A percentile compares a stretch with the other conserved stretches of the same genome.
Evolutionary conservation across 768 basidiomycete genomes (phyloP).

Genomic region (Boletus sp.): DNA sequence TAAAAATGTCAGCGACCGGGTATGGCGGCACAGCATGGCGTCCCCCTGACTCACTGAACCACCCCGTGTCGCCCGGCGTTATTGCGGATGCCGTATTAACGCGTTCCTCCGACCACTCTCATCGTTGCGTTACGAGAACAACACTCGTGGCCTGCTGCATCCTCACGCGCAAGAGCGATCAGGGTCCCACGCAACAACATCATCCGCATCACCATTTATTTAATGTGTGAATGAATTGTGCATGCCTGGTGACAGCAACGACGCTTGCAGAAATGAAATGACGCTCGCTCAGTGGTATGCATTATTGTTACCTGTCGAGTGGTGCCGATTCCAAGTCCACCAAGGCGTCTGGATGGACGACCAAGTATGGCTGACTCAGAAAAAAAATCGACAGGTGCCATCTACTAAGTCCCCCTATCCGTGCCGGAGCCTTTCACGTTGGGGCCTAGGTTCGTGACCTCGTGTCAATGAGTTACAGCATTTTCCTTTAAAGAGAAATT

Average conservation of each 20-base stretch:
- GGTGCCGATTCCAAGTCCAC: neutral
- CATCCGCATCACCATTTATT: constrained; percentile 3
- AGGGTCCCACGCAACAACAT: constrained; percentile 7
- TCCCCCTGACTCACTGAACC: neutral
- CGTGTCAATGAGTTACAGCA: constrained; percentile 23
- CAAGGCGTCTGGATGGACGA: neutral
- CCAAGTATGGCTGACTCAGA: neutral
- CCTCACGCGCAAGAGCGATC: constrained; percentile 18
- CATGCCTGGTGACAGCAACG: constrained; percentile 1
- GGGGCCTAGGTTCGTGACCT: constrained; percentile 12
- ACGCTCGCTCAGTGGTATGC: neutral
- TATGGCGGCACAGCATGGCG: constrained; percentile 2
- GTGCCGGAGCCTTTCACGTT: constrained; percentile 1
- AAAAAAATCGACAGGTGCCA: neutral
- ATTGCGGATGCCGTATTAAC: constrained; percentile 20
- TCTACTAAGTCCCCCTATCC: neutral
- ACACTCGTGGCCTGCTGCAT: constrained; percentile 1
- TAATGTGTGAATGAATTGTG: neutral
- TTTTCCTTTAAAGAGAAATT: constrained; percentile 16
- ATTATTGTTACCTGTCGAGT: constrained; percentile 1
- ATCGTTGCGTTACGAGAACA: constrained; percentile 11
- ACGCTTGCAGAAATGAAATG: constrained; percentile 11
- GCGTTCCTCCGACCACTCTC: neutral
- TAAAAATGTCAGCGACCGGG: neutral
- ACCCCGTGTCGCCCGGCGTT: constrained; percentile 15